A percentile compares a stretch with the other conserved stretches of the same genome.
Evolutionary conservation across 768 basidiomycete genomes (phyloP).

Genomic region (Lentinus tigrinus): DNA sequence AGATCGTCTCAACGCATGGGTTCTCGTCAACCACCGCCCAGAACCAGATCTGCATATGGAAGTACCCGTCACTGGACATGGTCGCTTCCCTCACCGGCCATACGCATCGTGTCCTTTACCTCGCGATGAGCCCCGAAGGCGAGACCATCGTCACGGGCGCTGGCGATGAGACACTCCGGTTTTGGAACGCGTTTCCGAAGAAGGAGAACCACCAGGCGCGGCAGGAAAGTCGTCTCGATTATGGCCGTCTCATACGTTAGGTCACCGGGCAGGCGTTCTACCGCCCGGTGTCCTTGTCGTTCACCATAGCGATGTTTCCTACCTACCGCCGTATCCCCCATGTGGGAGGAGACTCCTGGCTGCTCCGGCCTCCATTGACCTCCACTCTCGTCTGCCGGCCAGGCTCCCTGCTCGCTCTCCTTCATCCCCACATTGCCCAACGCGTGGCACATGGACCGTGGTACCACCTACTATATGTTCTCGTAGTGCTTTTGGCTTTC

Average conservation of each 20-base stretch:
- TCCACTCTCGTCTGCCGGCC: background rate
- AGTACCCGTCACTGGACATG: slow-evolving; percentile 90
- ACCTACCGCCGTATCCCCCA: too few relatives aligned
- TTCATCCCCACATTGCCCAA: background rate
- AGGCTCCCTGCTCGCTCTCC: background rate
- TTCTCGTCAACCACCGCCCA: slow-evolving; percentile 92
- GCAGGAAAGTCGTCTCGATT: slow-evolving; percentile 43
- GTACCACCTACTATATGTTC: slow-evolving; percentile 14
- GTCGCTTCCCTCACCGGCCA: slow-evolving; percentile 95
- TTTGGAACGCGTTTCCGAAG: slow-evolving; percentile 98
- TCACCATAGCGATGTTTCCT: too few relatives aligned
- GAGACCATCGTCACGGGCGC: slow-evolving; percentile 98
- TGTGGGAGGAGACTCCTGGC: too few relatives aligned
- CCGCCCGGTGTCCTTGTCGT: background rate
- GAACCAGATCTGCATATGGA: slow-evolving; percentile 96
- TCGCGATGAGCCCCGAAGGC: slow-evolving; percentile 97
- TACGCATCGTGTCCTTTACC: slow-evolving; percentile 90
- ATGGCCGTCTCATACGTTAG: slow-evolving; percentile 41
- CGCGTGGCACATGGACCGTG: background rate
- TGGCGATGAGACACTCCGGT: slow-evolving; percentile 93
- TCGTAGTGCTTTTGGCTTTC: slow-evolving; percentile 17
- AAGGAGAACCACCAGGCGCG: slow-evolving; percentile 44
- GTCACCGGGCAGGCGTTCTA: background rate
- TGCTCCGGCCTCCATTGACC: too few relatives aligned
- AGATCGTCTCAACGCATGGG: slow-evolving; percentile 96